Base-by-base conservation (phyloP, 768 basidiomycete species). In the Leccinellum luteum region DNA sequence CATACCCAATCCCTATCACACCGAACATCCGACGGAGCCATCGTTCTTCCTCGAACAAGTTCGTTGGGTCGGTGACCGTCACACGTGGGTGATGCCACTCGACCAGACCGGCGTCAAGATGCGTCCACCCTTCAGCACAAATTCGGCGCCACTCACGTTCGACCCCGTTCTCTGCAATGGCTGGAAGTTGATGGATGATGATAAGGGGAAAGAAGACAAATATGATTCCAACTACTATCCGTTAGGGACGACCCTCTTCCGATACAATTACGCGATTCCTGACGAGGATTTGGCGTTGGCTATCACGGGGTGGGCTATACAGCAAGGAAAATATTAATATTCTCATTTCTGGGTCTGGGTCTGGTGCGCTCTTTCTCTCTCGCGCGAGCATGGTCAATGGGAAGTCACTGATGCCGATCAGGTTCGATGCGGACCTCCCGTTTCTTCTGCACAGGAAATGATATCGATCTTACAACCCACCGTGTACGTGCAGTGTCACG, bases 51-150 rank as follows among this genome's bases (percentile, higher is more conserved):
- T 58, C 2, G 35, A 55, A n/a, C 30, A 61, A 2, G 38, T 19
- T 2, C 70, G 78, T 13, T 71, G 63, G 66, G 63, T 78, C 2
- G 66, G 66, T 2, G 76, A 79, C 38, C 35, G 34, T 0, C 31
- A 61, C 30, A 68, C 69, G 44, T 76, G 74, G 73, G 64, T 58
- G 0, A 25, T 77, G 13, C 66, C 69, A 0, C 55, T 78, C 12
- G 63, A 73, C 47, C 68, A 58, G 12, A 55, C 56, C 0, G 61
- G 57, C 8, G 49, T 65, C 21, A 44, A 48, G 21, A 17, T 6
- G 6, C 67, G 68, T 4, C 56, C 56, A 0, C 44, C 63, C 1
- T 17, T 55, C 51, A 62, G 57, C 19, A 3, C 8, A 2, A 17
- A 54, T 1, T 69, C 68, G 0, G 50, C 21, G 2, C 54, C 50